phyloP scores from a whole-genome alignment of 1,284 basidiomycete genomes.

The Puccinia horiana region DNA sequence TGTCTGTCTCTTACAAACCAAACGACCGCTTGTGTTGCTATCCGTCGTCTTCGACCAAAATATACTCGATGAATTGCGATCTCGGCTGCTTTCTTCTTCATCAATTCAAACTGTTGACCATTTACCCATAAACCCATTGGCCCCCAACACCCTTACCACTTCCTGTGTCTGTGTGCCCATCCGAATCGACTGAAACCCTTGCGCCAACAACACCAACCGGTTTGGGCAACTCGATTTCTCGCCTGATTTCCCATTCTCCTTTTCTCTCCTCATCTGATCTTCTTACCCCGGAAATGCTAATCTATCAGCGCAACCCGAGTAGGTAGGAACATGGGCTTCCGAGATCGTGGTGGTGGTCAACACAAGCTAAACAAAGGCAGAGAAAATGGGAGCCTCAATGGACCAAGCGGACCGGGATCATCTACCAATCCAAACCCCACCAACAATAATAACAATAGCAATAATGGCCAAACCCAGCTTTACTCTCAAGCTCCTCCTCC shows the following conservation, averaged over 20 bases:
- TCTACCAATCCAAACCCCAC: slow-evolving; percentile 58
- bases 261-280: not conserved
- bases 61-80: slow-evolving; percentile 10
- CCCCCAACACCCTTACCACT: not conserved
- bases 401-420: slow-evolving; percentile 49
- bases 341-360: slow-evolving; percentile 52
- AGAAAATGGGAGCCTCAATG: slow-evolving; percentile 19
- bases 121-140: not conserved
- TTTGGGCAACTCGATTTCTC: not conserved
- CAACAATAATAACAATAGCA: slow-evolving; percentile 50
- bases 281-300: not conserved
- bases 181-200: not conserved
- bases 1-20: slow-evolving; percentile 4
- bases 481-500: slow-evolving; percentile 64
- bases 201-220: not conserved
- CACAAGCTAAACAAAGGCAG: slow-evolving; percentile 30
- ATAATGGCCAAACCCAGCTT: not conserved
- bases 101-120: slow-evolving; percentile 5
- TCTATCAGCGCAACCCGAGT: slow-evolving; percentile 53
- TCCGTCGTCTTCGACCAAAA: slow-evolving; percentile 5
- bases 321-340: slow-evolving; percentile 62
- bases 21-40: not conserved
- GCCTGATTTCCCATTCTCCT: not conserved
- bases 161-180: not conserved
- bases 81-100: not conserved